These are phyloP conservation scores for Fagus crenata DNA, from an alignment of 306 rosid genomes.

Conservation along the genomic window DNA sequence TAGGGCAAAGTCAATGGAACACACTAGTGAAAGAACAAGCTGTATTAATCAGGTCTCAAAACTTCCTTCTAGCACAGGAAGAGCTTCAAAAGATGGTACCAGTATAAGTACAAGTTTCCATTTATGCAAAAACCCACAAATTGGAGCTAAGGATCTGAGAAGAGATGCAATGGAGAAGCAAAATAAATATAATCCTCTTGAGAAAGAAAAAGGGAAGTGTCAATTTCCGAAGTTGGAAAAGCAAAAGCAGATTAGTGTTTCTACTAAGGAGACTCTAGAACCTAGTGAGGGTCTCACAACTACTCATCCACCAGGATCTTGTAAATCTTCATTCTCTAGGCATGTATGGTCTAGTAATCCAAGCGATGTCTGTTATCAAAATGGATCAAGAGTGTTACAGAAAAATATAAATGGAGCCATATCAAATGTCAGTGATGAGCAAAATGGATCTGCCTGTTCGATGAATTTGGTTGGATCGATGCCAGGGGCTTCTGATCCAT, in stretches of 20 bases:
- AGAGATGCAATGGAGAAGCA: slow-evolving; percentile 30
- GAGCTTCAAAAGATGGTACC: slow-evolving; percentile 33
- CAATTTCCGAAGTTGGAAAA: slow-evolving; percentile 26
- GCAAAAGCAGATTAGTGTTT: slow-evolving; percentile 28
- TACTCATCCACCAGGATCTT: slow-evolving; percentile 30
- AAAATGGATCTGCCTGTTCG: slow-evolving; percentile 29
- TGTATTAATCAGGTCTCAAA: slow-evolving; percentile 29
- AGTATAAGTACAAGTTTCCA: slow-evolving; percentile 19
- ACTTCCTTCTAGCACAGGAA: slow-evolving; percentile 32
- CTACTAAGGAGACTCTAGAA: slow-evolving; percentile 31
- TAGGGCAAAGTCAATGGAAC: slow-evolving; percentile 45
- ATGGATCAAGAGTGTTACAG: slow-evolving; percentile 18
- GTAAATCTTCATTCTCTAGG: slow-evolving; percentile 25
- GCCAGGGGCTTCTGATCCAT: neutral
- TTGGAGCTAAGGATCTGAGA: slow-evolving; percentile 21
- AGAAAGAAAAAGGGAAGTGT: slow-evolving; percentile 22
- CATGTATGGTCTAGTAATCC: slow-evolving; percentile 17
- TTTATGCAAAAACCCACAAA: slow-evolving; percentile 24
- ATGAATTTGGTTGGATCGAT: slow-evolving; percentile 28
- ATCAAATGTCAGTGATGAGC: slow-evolving; percentile 22
- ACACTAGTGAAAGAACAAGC: slow-evolving; percentile 27
- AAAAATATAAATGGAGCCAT: slow-evolving; percentile 19
- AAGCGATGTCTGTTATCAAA: slow-evolving; percentile 22
- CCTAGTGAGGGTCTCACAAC: slow-evolving; percentile 24
- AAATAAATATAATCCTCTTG: slow-evolving; percentile 13